A percentile compares a stretch with the other conserved stretches of the same genome.
Evolutionary conservation across 2,329 filamentous ascomycete genomes (phyloP).

Genomic region (Stylonectria norvegica): DNA sequence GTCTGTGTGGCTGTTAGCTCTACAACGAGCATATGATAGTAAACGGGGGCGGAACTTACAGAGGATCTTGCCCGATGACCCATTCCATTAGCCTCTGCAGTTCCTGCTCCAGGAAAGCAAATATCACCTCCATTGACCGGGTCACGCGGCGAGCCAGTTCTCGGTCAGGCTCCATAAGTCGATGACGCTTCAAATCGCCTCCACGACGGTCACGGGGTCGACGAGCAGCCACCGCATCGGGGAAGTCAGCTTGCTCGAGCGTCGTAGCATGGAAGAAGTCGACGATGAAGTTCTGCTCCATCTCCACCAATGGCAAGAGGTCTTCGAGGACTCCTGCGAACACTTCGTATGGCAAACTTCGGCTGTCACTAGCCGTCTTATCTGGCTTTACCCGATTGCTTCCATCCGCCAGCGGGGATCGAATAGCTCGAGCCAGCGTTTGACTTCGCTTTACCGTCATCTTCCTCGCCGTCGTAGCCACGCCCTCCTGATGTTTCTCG

Average conservation of each 20-base stretch:
- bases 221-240: conserved; percentile 67
- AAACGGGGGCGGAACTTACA: conserved; percentile 59
- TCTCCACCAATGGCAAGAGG: conserved; percentile 75
- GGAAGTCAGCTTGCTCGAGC: conserved; percentile 75
- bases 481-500: conserved; percentile 81
- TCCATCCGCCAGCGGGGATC: conserved; percentile 64
- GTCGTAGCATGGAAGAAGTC: conserved; percentile 96
- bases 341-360: conserved; percentile 72
- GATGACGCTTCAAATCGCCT: conserved; percentile 68
- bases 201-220: conserved; percentile 66
- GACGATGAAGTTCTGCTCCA: conserved; percentile 96
- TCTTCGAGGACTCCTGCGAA: conserved; percentile 80
- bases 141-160: conserved; percentile 79
- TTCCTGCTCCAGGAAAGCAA: conserved; percentile 75
- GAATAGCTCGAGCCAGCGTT: conserved; percentile 71
- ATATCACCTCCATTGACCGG: conserved; percentile 86
- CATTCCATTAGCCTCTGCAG: conserved; percentile 79
- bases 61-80: conserved; percentile 73
- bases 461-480: conserved; percentile 72
- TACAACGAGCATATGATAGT: too few species aligned
- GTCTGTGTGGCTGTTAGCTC: conserved; percentile 48
- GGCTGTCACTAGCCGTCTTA: conserved; percentile 59
- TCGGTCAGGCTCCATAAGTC: conserved; percentile 84
- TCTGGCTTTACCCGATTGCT: conserved; percentile 48
- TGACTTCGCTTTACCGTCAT: conserved; percentile 92